phyloP scores from a whole-genome alignment of 495 filamentous ascomycete species.

The Xylaria telfairii region DNA sequence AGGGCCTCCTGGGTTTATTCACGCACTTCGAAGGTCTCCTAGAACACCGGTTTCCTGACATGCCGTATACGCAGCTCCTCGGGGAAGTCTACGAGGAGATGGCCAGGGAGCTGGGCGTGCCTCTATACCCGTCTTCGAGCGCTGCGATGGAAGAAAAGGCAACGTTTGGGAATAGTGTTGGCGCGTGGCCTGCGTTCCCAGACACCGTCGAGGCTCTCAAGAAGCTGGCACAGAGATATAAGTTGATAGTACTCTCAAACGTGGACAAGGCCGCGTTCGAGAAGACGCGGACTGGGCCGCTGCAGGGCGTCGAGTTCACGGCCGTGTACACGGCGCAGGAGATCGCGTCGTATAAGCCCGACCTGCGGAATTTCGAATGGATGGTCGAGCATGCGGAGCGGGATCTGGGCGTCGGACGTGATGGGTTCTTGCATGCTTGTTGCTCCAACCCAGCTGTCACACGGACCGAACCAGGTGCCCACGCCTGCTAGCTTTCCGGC shows the following conservation, averaged over 20 bases:
- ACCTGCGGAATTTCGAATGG: not conserved
- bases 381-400: not conserved
- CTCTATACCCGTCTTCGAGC: not conserved
- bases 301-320: not conserved
- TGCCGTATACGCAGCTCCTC: not conserved
- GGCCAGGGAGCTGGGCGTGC: not conserved
- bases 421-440: slow-evolving; percentile 1
- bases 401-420: not conserved
- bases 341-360: not conserved
- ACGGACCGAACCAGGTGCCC: too few species aligned
- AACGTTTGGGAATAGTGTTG: not conserved
- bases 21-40: not conserved
- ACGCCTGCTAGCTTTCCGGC: too few species aligned
- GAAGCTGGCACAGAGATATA: not conserved
- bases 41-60: not conserved
- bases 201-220: slow-evolving; percentile 1
- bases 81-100: not conserved
- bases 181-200: not conserved
- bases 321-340: not conserved
- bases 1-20: not conserved
- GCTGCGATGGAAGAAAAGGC: not conserved
- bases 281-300: not conserved
- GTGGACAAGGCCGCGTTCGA: not conserved
- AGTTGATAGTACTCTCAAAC: not conserved
- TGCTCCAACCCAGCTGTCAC: too few species aligned